phyloP scores from a whole-genome alignment of 2,329 filamentous ascomycete species.

The Fonsecaea pedrosoi region DNA sequence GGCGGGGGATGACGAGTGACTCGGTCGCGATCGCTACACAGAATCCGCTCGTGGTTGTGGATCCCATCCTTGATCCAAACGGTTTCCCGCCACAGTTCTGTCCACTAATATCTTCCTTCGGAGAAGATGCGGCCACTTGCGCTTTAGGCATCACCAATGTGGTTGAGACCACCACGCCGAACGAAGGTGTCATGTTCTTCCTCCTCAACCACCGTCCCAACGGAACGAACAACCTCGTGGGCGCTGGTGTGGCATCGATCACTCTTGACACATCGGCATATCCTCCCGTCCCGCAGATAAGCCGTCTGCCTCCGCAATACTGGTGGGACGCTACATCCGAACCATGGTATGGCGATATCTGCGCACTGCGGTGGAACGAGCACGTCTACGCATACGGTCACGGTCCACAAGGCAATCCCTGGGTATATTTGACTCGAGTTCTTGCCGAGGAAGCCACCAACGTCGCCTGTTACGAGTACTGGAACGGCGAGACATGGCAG shows the following conservation, averaged over 20 bases:
- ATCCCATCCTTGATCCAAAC: constrained; percentile 33
- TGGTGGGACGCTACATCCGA: constrained; percentile 40
- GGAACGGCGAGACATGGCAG: constrained; percentile 39
- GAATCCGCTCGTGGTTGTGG: constrained; percentile 38
- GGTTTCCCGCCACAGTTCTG: constrained; percentile 40
- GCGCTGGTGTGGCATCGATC: constrained; percentile 39
- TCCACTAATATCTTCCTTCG: constrained; percentile 31
- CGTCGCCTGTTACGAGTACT: constrained; percentile 40
- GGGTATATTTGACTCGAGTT: constrained; percentile 39
- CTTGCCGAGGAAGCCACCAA: constrained; percentile 29
- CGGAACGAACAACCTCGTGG: constrained; percentile 38
- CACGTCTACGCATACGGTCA: constrained; percentile 42
- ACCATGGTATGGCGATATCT: constrained; percentile 41
- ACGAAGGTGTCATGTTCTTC: constrained; percentile 39
- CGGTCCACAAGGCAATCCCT: constrained; percentile 37
- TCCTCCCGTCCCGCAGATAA: constrained; percentile 32
- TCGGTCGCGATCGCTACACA: constrained; percentile 38
- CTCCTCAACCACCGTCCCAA: constrained; percentile 41
- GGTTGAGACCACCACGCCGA: constrained; percentile 32
- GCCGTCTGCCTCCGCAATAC: constrained; percentile 32
- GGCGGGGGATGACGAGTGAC: constrained; percentile 41
- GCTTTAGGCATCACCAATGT: constrained; percentile 41
- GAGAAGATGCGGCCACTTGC: constrained; percentile 35
- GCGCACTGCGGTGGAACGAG: constrained; percentile 33
- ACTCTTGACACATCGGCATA: constrained; percentile 30